Evolutionary conservation across 441 rosid genomes (phyloP).

Genomic region (Raphanus hybrid): DNA sequence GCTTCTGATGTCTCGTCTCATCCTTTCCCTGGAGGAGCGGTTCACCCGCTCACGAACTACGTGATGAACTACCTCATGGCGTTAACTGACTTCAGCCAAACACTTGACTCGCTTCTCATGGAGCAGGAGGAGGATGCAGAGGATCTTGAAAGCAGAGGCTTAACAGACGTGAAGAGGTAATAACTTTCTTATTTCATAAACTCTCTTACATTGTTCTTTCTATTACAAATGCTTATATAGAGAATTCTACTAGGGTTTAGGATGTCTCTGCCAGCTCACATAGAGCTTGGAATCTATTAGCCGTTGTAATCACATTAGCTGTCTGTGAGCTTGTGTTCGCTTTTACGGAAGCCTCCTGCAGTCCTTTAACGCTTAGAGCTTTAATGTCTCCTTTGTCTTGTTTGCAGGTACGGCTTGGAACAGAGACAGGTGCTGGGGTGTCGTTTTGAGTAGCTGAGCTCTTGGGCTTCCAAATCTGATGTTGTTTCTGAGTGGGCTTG

Average conservation of each 20-base stretch:
- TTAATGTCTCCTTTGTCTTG: no score
- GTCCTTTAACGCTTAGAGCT: no score
- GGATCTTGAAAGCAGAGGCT: no score
- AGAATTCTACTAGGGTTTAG: neutral
- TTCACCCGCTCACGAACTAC: slow-evolving; percentile 77
- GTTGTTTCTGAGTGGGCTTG: no score
- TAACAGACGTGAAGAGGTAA: neutral
- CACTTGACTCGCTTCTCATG: slow-evolving; percentile 67
- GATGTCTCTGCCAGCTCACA: neutral
- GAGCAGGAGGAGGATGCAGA: no score
- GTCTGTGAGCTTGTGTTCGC: neutral
- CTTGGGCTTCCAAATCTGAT: no score
- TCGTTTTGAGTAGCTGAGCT: no score
- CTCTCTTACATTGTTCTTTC: neutral
- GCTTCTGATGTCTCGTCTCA: slow-evolving; percentile 57
- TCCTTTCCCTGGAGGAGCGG: slow-evolving; percentile 75
- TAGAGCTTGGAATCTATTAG: neutral
- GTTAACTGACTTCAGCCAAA: slow-evolving; percentile 66
- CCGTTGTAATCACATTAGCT: neutral
- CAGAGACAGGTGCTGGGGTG: no score
- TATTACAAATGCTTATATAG: neutral
- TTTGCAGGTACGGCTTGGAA: no score
- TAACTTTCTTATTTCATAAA: neutral
- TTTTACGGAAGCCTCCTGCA: no score
- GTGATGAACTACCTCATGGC: slow-evolving; percentile 81